Evolutionary conservation across 352 stramenopile genomes (phyloP).

Genomic region (Pythium rishiriense): DNA sequence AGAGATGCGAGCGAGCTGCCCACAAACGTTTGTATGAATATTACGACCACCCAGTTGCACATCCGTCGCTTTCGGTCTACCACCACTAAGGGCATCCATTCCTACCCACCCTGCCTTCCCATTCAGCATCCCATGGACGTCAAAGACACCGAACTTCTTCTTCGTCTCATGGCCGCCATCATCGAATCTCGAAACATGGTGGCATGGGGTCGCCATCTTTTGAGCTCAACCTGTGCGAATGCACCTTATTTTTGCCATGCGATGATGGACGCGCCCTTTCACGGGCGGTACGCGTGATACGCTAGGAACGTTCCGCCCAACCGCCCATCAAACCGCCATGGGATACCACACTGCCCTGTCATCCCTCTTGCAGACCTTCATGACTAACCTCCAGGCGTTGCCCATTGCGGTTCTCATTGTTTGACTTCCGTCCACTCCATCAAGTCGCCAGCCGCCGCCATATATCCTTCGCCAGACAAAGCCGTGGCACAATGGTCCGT

Average conservation of each 20-base stretch:
- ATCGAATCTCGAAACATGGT: background rate
- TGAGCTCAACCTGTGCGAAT: background rate
- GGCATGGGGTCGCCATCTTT: background rate
- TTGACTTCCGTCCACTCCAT: background rate
- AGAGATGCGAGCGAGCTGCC: too few species aligned
- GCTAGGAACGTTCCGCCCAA: background rate
- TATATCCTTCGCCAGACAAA: too few species aligned
- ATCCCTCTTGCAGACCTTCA: background rate
- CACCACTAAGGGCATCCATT: background rate
- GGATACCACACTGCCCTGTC: background rate
- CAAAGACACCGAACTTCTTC: background rate
- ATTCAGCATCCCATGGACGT: background rate
- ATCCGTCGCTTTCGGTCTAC: background rate
- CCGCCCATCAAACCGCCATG: background rate
- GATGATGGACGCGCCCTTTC: conserved; percentile 1
- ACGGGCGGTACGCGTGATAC: background rate
- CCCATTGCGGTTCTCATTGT: background rate
- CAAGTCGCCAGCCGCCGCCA: background rate
- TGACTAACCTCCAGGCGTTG: background rate
- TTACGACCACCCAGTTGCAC: conserved; percentile 3
- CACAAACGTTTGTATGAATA: conserved; percentile 1
- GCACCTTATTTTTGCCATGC: background rate
- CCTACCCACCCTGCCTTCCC: background rate
- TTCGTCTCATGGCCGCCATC: background rate
- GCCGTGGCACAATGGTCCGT: conserved; percentile 3